Conservation (phyloP, 2,329 filamentous ascomycete species). For the Fusarium sp. region DNA sequence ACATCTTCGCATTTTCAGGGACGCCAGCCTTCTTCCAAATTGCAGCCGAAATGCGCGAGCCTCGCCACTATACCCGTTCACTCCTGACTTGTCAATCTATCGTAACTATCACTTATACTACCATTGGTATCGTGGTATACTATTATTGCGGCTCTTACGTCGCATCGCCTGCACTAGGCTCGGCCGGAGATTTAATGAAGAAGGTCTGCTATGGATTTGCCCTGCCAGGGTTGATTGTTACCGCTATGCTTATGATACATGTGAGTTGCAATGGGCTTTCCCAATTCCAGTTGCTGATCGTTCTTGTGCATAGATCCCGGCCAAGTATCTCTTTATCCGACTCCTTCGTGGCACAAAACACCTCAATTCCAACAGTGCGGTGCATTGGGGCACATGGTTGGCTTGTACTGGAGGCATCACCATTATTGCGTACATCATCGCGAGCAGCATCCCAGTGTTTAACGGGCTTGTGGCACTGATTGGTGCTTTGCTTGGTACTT, state of each 20-base stretch:
- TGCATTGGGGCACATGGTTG: constrained; percentile 44
- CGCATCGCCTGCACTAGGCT: constrained; percentile 58
- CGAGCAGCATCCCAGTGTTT: constrained; percentile 1
- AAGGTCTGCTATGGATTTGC: constrained; percentile 56
- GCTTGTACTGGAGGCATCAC: constrained; percentile 4
- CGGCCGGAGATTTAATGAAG: constrained; percentile 55
- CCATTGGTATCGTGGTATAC: constrained; percentile 55
- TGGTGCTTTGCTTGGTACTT: constrained; percentile 6
- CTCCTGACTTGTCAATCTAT: constrained; percentile 41
- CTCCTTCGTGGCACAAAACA: constrained; percentile 42
- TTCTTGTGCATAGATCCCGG: constrained; percentile 15
- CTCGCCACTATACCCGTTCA: constrained; percentile 40
- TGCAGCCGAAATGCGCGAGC: constrained; percentile 50
- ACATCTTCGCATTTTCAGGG: constrained; percentile 53
- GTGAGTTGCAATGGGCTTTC: constrained; percentile 22
- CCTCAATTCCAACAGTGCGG: constrained; percentile 34
- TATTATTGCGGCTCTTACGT: constrained; percentile 59
- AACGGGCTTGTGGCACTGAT: constrained; percentile 3
- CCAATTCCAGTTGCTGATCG: background rate
- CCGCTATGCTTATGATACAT: constrained; percentile 39
- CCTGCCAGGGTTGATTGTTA: constrained; percentile 44
- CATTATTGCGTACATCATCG: constrained; percentile 5
- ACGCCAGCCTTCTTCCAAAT: constrained; percentile 49
- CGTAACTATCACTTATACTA: constrained; percentile 47
- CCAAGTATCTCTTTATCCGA: constrained; percentile 45